Evolutionary conservation across 169 alveolate species (phyloP), one percentile per base, ranked within the genome.

Genomic region (Theileria luwenshuni): DNA sequence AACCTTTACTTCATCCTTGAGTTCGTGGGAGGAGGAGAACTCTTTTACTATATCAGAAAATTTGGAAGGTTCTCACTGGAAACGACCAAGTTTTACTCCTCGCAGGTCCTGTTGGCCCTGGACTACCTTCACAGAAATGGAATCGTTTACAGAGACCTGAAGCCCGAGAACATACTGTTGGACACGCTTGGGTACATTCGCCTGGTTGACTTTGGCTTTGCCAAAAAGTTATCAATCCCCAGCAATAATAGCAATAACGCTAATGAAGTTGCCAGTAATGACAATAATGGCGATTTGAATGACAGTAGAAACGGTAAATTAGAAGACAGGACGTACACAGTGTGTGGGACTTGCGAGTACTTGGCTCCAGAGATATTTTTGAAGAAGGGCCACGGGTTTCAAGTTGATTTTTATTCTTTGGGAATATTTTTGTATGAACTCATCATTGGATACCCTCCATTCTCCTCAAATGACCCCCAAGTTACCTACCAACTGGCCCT

Each of bases 331-430:
- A 83, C 94, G 27, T 84, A 56, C 61, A 87, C 96, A 13, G 68
- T 92, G 19, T 92, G 96, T 84, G 96, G 96, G 13, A 92, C 96
- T 12, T 93, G 89, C 32, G 94, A 90, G 71, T 92, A 92, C 74
- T 74, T 92, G 64, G 96, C 96, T 0, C 96, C 96, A 0, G 96
- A 92, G 76, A 83, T 92, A 25, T 76, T 92, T n/a, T 45, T 75
- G 52, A 86, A 86, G 48, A 60, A 76, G 49, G 96, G 96, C 3
- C 95, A 94, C 81, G 94, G 91, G 33, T 74, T 68, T 60, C 81
- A 83, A 32, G 95, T 86, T 10, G 97, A 94, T 71, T 92, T 94
- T 93, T 94, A 96, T 94, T 86, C 94, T 33, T 56, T 92, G 38
- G 96, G 96, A 3, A 49, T 87, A 30, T 59, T 90, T 51, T 56